Base-by-base conservation (phyloP, 768 basidiomycete genomes). In the Leucocoprinus birnbaumii region DNA sequence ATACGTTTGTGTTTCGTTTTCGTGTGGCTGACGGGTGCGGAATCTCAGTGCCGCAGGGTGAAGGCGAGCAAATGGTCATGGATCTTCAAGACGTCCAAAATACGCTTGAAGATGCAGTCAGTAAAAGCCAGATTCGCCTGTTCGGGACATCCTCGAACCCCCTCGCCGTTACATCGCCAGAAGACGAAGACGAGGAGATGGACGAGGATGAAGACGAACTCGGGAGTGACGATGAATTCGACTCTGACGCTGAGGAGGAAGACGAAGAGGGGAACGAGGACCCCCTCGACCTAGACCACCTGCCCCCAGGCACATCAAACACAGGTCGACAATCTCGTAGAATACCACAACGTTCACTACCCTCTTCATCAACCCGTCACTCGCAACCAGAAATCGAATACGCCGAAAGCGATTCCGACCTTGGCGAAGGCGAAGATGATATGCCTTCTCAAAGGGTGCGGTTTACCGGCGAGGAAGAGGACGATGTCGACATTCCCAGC, bases 51-150 rank as follows among this genome's bases (percentile, higher is more conserved):
- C 78, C 78, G 3, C 89, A 89, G 64, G 96, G 95, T 8, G 96
- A 97, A 69, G 97, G 97, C 14, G 96, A 98, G 66, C 82, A 87
- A 66, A 98, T 99, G 97, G 94, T 99, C 11, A 90, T 98, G 79
- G 90, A 92, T 66, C 77, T 99, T 13, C 97, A 99, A 68, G 97
- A 94, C 58, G 90, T 86, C 18, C 72, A 74, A 25, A 70, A 76
- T 2, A 98, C 95, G 0, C 84, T 99, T 25, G 94, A 87, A 57
- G 94, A 94, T 61, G 82, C 78, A 7, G 86, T 98, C 26, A 80
- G 86, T 16, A 80, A 80, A 54, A 92, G 91, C 62, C 81, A 89
- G 55, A 94, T 99, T 58, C 79, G 82, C 34, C 78, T 99, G 2
- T 84, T 98, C 34, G 91, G 85, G 14, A 82, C 87, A 2, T 98